These are phyloP conservation scores for Pseudogymnoascus pannorum DNA, from an alignment of 2,329 filamentous ascomycete genomes.

Conservation along the genomic window DNA sequence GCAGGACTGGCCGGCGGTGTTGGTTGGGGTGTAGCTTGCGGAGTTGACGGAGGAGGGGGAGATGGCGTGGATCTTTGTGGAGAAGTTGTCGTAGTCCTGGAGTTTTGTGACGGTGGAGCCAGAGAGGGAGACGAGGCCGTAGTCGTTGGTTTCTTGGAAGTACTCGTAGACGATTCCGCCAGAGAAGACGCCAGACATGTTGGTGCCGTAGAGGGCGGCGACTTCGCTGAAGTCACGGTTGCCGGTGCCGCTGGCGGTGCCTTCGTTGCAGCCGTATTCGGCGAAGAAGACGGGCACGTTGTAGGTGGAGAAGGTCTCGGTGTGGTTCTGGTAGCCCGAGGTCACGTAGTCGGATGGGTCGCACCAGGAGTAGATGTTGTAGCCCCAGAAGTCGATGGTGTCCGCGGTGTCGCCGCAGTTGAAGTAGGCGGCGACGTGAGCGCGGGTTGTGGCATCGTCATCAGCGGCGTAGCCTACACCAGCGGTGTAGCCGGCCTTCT, in stretches of 20 bases:
- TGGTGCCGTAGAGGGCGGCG: conserved; percentile 62
- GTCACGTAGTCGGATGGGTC: conserved; percentile 66
- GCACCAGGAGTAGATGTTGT: conserved; percentile 99
- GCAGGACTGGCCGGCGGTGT: conserved; percentile 21
- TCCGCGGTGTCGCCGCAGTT: conserved; percentile 65
- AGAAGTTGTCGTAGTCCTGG: conserved; percentile 62
- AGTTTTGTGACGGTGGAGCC: conserved; percentile 58
- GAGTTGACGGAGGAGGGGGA: conserved; percentile 49
- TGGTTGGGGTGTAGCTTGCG: conserved; percentile 58
- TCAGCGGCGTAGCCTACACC: conserved; percentile 94
- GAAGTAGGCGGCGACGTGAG: conserved; percentile 81
- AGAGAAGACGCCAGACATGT: conserved; percentile 83
- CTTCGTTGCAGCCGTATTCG: conserved; percentile 89
- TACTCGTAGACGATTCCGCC: conserved; percentile 99
- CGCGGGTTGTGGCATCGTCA: conserved; percentile 77
- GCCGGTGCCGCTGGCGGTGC: conserved; percentile 32
- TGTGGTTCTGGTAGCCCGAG: conserved; percentile 76
- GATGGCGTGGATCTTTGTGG: conserved; percentile 27
- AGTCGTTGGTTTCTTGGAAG: conserved; percentile 83
- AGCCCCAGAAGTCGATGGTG: conserved; percentile 94
- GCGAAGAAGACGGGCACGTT: conserved; percentile 95
- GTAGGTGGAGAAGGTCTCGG: conserved; percentile 78
- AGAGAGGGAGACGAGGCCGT: conserved; percentile 37
- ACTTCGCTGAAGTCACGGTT: conserved; percentile 77
- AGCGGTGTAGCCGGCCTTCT: conserved; percentile 63